Conservation (phyloP, 345 rosid species). For the Excoecaria cochinchinensis region DNA sequence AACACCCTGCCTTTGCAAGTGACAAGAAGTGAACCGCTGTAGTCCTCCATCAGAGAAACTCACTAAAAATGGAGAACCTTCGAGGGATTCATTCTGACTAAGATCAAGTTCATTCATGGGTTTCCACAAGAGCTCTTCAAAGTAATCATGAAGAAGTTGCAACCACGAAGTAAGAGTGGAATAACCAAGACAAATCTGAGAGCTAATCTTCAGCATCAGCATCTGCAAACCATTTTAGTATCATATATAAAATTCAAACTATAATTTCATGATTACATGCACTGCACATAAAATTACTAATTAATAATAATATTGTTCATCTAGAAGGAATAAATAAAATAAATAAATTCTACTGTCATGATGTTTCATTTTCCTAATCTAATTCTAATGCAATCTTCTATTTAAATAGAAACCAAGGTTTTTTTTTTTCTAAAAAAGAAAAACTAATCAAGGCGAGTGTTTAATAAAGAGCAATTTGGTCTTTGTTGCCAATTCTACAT, state of each 20-base stretch:
- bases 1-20: slow-evolving; percentile 64
- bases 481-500: too few species aligned
- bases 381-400: neutral
- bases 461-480: too few species aligned
- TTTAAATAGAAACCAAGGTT: too few species aligned
- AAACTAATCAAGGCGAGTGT: too few species aligned
- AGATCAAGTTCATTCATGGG: slow-evolving; percentile 29
- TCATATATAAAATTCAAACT: neutral
- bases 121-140: slow-evolving; percentile 49
- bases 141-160: slow-evolving; percentile 62
- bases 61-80: slow-evolving; percentile 71
- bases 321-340: too few species aligned
- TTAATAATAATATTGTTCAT: neutral
- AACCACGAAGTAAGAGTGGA: slow-evolving; percentile 56
- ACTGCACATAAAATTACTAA: neutral
- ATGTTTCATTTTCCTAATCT: neutral
- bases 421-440: too few species aligned
- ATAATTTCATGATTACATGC: neutral
- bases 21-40: slow-evolving; percentile 30
- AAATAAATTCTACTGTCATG: too few species aligned
- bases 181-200: slow-evolving; percentile 37
- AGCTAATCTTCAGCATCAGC: slow-evolving; percentile 73
- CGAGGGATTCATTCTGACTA: slow-evolving; percentile 48
- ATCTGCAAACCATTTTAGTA: slow-evolving; percentile 47
- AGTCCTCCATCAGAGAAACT: slow-evolving; percentile 40